Conservation (phyloP, 805 yeast genomes). For the Myxozyma kluyveri region DNA sequence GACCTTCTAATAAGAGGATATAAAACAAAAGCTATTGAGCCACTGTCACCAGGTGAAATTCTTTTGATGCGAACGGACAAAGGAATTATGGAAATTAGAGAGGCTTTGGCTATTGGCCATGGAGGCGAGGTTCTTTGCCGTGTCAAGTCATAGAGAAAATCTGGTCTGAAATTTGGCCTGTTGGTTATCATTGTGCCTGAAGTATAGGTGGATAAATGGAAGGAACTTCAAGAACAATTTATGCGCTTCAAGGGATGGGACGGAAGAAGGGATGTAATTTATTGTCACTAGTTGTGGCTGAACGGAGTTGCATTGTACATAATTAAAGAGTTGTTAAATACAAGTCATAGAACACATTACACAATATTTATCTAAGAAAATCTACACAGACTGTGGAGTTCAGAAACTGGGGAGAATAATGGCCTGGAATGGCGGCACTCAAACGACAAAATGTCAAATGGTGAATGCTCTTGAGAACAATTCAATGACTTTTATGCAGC, state of each 20-base stretch:
- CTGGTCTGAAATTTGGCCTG: background rate
- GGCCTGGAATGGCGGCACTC: too few species aligned
- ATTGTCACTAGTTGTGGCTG: background rate
- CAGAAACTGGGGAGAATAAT: too few species aligned
- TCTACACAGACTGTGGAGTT: too few species aligned
- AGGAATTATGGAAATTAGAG: slow-evolving; percentile 69
- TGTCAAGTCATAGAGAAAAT: slow-evolving; percentile 4
- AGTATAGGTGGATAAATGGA: too few species aligned
- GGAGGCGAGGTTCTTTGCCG: slow-evolving; percentile 75
- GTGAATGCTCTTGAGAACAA: too few species aligned
- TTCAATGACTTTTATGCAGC: too few species aligned
- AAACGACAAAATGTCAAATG: too few species aligned
- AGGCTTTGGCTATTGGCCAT: slow-evolving; percentile 71
- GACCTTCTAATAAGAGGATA: slow-evolving; percentile 72
- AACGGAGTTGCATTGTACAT: too few species aligned
- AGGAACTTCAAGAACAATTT: background rate
- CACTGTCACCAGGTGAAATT: slow-evolving; percentile 86
- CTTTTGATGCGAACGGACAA: slow-evolving; percentile 60
- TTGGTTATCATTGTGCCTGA: background rate
- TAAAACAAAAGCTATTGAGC: slow-evolving; percentile 69
- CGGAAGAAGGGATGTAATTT: background rate
- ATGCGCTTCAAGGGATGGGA: background rate
- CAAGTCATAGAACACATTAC: too few species aligned
- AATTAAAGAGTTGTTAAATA: too few species aligned
- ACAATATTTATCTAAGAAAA: too few species aligned